Conservation (phyloP, 805 yeast genomes). For the Candida andamanensis region DNA sequence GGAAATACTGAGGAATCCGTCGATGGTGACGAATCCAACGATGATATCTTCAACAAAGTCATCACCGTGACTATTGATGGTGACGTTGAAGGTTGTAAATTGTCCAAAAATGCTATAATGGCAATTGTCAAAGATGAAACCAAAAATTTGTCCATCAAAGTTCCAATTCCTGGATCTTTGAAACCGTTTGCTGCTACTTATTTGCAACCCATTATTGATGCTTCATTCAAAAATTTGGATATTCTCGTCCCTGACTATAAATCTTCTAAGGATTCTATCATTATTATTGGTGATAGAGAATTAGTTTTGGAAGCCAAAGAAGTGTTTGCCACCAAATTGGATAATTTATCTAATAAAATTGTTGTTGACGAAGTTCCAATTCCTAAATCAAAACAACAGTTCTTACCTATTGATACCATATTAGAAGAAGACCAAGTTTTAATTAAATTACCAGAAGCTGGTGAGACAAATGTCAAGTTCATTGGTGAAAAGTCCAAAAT, state of each 20-base stretch:
- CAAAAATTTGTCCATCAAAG: slow-evolving; percentile 46
- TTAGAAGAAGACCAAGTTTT: slow-evolving; percentile 52
- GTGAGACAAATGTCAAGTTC: slow-evolving; percentile 50
- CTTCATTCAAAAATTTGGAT: slow-evolving; percentile 22
- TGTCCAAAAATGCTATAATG: slow-evolving; percentile 65
- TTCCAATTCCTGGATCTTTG: slow-evolving; percentile 40
- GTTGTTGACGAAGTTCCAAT: slow-evolving; percentile 54
- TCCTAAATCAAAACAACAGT: slow-evolving; percentile 65
- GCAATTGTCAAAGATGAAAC: slow-evolving; percentile 74
- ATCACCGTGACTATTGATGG: slow-evolving; percentile 69
- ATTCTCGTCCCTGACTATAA: slow-evolving; percentile 32
- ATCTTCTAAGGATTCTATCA: slow-evolving; percentile 35
- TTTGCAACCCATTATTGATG: slow-evolving; percentile 20
- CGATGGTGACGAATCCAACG: slow-evolving; percentile 38
- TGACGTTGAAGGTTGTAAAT: slow-evolving; percentile 74
- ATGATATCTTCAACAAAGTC: slow-evolving; percentile 56
- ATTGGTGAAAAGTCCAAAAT: slow-evolving; percentile 57
- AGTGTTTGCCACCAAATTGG: slow-evolving; percentile 42
- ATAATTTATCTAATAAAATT: slow-evolving; percentile 40
- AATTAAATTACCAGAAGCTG: slow-evolving; percentile 52
- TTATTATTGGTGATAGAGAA: slow-evolving; percentile 69
- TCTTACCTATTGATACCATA: slow-evolving; percentile 53
- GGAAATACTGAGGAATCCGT: slow-evolving; percentile 35
- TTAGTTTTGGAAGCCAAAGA: slow-evolving; percentile 52
- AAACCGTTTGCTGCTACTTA: slow-evolving; percentile 43